Conservation (phyloP, 495 filamentous ascomycete species). For the Penicillium waksmanii region DNA sequence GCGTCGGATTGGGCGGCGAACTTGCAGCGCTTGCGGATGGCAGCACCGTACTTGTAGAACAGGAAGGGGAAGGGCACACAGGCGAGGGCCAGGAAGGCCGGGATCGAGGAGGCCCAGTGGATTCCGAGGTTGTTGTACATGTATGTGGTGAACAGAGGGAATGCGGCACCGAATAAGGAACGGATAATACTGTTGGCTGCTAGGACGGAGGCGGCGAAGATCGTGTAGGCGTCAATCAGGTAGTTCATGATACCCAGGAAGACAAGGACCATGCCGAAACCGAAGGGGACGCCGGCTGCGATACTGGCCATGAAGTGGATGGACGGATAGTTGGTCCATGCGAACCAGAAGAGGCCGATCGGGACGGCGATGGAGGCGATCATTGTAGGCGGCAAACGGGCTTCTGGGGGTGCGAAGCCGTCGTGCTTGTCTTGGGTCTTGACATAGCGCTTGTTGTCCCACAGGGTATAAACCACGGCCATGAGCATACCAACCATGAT, state of each 20-base stretch:
- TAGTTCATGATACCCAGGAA: constrained; percentile 79
- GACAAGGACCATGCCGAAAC: constrained; percentile 74
- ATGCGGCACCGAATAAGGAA: constrained; percentile 74
- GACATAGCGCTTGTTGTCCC: constrained; percentile 55
- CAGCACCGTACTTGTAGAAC: constrained; percentile 74
- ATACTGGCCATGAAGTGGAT: constrained; percentile 74
- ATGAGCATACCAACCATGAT: constrained; percentile 82
- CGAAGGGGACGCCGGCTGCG: constrained; percentile 68
- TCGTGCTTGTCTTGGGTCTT: constrained; percentile 36
- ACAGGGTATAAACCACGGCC: constrained; percentile 55
- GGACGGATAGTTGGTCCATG: constrained; percentile 68
- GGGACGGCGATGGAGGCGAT: constrained; percentile 48
- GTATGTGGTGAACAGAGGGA: constrained; percentile 80
- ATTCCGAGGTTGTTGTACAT: constrained; percentile 78
- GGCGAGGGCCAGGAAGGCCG: constrained; percentile 74
- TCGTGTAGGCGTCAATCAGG: constrained; percentile 79
- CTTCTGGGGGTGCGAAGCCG: constrained; percentile 52
- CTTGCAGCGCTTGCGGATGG: constrained; percentile 71
- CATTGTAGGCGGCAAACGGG: constrained; percentile 50
- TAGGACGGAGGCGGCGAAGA: constrained; percentile 79
- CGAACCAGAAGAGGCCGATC: constrained; percentile 65
- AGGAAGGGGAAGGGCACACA: constrained; percentile 82
- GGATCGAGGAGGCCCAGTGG: constrained; percentile 79
- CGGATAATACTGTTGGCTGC: constrained; percentile 77
- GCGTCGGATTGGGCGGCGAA: constrained; percentile 63